These are phyloP conservation scores for Capsicum rhomboideum DNA, from an alignment of 257 asterid species.

Conservation along the genomic window DNA sequence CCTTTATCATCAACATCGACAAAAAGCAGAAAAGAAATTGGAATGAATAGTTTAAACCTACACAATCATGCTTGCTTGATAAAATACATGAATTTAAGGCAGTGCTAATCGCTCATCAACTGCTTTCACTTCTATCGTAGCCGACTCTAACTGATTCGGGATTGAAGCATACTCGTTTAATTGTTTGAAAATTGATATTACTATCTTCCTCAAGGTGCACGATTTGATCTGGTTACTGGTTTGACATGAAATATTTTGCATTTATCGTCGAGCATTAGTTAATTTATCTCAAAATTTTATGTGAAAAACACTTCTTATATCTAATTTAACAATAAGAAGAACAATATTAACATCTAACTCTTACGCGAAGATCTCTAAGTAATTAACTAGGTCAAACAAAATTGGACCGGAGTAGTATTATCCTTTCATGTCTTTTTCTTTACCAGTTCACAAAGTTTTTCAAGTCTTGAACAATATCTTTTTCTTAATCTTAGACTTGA, in stretches of 20 bases:
- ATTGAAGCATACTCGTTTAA: neutral
- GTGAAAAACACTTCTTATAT: neutral
- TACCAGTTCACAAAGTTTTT: neutral
- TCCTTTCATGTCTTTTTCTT: neutral
- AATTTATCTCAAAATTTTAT: neutral
- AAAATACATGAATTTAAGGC: neutral
- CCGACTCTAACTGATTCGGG: neutral
- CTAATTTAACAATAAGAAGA: neutral
- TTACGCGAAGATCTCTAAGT: no score
- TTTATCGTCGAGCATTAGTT: neutral
- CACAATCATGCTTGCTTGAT: no score
- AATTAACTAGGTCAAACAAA: neutral
- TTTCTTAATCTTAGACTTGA: neutral
- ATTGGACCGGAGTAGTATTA: neutral
- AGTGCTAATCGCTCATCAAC: neutral
- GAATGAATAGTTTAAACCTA: no score
- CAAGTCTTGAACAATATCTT: neutral
- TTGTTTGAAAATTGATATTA: neutral
- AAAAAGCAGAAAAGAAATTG: no score
- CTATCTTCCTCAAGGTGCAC: neutral
- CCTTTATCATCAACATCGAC: neutral
- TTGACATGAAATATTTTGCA: neutral
- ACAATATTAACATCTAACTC: neutral
- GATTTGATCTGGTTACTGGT: neutral
- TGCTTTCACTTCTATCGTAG: neutral